A percentile compares a stretch with the other conserved stretches of the same genome.
These are phyloP conservation scores for Angophora floribunda DNA, from an alignment of 345 rosid species.

Conservation along the genomic window DNA sequence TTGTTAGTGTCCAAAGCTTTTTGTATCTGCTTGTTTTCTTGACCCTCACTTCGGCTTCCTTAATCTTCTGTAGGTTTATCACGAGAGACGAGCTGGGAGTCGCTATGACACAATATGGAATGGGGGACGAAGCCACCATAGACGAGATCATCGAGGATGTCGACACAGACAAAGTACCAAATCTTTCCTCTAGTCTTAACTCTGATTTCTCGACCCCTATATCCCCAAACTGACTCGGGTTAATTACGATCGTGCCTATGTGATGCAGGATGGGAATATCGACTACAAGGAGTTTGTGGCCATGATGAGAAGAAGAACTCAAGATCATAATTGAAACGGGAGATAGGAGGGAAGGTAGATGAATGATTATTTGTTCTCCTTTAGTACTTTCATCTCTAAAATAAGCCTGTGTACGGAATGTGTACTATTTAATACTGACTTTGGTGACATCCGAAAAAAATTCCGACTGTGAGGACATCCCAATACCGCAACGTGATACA, in stretches of 20 bases:
- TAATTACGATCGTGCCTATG: not conserved
- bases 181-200: not conserved
- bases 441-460: too few relatives aligned
- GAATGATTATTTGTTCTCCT: not conserved
- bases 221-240: not conserved
- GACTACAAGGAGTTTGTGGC: constrained; percentile 24
- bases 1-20: not conserved
- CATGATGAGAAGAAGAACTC: constrained; percentile 7
- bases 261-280: constrained; percentile 25
- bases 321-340: not conserved
- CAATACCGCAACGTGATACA: too few relatives aligned
- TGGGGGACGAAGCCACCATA: constrained; percentile 73
- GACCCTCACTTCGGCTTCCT: not conserved
- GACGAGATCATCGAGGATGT: constrained; percentile 73
- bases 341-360: not conserved
- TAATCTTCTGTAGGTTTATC: constrained; percentile 33
- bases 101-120: constrained; percentile 58
- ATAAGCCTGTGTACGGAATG: not conserved
- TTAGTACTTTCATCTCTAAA: not conserved
- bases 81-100: constrained; percentile 80
- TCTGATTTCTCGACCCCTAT: not conserved
- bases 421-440: too few relatives aligned
- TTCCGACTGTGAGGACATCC: too few relatives aligned
- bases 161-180: constrained; percentile 58
- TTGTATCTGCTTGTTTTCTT: not conserved